These are phyloP conservation scores for Cardamine occulta DNA, from an alignment of 345 rosid species.

Conservation along the genomic window DNA sequence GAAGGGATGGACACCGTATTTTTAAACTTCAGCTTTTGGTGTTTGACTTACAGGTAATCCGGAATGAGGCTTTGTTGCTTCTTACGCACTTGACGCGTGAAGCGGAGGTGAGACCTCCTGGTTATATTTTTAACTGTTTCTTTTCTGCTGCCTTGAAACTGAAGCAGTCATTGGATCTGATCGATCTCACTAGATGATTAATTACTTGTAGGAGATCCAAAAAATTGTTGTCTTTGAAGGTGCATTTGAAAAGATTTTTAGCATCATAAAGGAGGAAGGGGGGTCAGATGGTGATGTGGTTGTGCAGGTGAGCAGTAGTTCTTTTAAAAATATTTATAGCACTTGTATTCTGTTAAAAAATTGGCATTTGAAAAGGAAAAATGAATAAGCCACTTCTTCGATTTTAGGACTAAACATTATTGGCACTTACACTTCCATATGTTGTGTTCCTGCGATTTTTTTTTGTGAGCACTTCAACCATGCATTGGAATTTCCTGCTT, in stretches of 20 bases:
- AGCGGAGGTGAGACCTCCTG: constrained; percentile 70
- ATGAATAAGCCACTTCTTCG: constrained; percentile 5
- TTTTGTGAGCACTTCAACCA: neutral
- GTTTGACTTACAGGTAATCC: constrained; percentile 69
- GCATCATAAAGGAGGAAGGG: constrained; percentile 95
- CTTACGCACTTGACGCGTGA: constrained; percentile 96
- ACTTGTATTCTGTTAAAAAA: neutral
- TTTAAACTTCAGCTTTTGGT: constrained; percentile 11
- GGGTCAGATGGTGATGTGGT: constrained; percentile 98
- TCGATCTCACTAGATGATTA: constrained; percentile 28
- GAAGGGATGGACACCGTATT: neutral
- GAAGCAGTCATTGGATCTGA: constrained; percentile 9
- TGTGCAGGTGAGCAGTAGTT: constrained; percentile 73
- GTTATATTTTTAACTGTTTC: constrained; percentile 26
- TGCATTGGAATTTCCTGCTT: constrained; percentile 18
- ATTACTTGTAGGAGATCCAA: constrained; percentile 79
- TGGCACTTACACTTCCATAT: neutral
- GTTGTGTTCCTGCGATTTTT: neutral
- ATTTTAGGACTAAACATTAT: constrained; percentile 4
- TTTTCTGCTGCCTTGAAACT: constrained; percentile 8
- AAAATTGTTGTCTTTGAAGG: constrained; percentile 99
- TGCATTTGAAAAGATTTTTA: constrained; percentile 92
- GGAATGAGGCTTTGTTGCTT: constrained; percentile 93
- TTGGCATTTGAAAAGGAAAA: constrained; percentile 1
- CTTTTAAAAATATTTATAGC: neutral